Conservation (phyloP, 257 asterid species). For the Nicotiana sylvestris region DNA sequence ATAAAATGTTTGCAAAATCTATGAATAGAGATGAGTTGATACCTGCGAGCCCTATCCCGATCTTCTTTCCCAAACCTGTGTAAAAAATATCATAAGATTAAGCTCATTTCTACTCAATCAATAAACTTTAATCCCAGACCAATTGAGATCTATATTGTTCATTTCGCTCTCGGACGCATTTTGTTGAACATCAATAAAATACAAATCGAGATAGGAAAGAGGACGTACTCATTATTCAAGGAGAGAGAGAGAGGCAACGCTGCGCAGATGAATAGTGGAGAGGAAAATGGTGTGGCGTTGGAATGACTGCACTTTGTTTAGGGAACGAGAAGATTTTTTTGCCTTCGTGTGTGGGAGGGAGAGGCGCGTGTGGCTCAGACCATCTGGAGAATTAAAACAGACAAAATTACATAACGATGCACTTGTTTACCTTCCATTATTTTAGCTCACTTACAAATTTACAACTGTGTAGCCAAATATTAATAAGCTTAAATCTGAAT, state of each 20-base stretch:
- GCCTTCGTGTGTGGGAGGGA: neutral
- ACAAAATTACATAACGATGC: too few species aligned
- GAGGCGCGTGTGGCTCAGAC: neutral
- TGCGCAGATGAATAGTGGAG: neutral
- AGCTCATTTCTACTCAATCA: slow-evolving; percentile 1
- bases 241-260: neutral
- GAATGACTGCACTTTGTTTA: neutral
- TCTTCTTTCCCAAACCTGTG: slow-evolving; percentile 21
- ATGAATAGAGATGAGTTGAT: neutral
- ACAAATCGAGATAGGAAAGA: neutral
- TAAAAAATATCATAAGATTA: neutral
- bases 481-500: too few species aligned
- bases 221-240: neutral
- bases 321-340: neutral
- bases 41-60: slow-evolving; percentile 19
- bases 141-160: neutral
- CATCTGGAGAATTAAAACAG: neutral
- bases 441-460: too few species aligned
- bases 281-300: neutral
- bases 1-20: neutral
- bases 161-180: neutral
- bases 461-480: too few species aligned
- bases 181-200: neutral
- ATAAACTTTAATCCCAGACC: neutral
- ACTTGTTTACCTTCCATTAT: too few species aligned